Conservation (phyloP, 768 basidiomycete genomes). For the Trametes cubensis region DNA sequence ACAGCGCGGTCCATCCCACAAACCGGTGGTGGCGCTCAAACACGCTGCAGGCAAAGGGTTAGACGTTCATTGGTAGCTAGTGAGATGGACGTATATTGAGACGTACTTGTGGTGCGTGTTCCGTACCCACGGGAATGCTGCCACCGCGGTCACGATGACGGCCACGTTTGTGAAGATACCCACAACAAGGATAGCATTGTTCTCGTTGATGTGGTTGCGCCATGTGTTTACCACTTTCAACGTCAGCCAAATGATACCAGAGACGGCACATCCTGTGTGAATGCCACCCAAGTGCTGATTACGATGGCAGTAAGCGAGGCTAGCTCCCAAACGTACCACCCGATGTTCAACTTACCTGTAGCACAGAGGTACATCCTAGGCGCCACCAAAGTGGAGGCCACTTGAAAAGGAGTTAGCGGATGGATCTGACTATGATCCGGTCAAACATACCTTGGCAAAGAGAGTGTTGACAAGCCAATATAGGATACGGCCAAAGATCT, state of each 20-base stretch:
- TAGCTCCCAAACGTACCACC: slow-evolving; percentile 1
- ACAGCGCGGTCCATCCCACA: slow-evolving; percentile 70
- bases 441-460: slow-evolving; percentile 66
- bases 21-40: slow-evolving; percentile 84
- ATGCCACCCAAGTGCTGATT: slow-evolving; percentile 73
- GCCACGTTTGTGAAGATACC: slow-evolving; percentile 61
- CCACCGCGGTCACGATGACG: slow-evolving; percentile 59
- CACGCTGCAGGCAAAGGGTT: slow-evolving; percentile 45
- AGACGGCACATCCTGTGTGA: slow-evolving; percentile 74
- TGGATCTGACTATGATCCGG: background rate
- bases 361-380: slow-evolving; percentile 70
- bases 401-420: slow-evolving; percentile 41
- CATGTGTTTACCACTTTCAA: slow-evolving; percentile 63
- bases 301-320: background rate
- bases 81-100: slow-evolving; percentile 27
- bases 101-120: slow-evolving; percentile 77
- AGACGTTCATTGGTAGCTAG: background rate
- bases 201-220: slow-evolving; percentile 49
- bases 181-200: slow-evolving; percentile 59
- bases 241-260: slow-evolving; percentile 71
- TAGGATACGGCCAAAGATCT: slow-evolving; percentile 76
- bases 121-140: slow-evolving; percentile 79
- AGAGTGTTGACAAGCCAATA: slow-evolving; percentile 71
- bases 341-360: slow-evolving; percentile 47
- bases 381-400: slow-evolving; percentile 77